Percentiles rank a stretch among this genome's conserved stretches.
These are phyloP conservation scores for Scutellaria minor DNA, from an alignment of 257 asterid genomes.

Conservation along the genomic window DNA sequence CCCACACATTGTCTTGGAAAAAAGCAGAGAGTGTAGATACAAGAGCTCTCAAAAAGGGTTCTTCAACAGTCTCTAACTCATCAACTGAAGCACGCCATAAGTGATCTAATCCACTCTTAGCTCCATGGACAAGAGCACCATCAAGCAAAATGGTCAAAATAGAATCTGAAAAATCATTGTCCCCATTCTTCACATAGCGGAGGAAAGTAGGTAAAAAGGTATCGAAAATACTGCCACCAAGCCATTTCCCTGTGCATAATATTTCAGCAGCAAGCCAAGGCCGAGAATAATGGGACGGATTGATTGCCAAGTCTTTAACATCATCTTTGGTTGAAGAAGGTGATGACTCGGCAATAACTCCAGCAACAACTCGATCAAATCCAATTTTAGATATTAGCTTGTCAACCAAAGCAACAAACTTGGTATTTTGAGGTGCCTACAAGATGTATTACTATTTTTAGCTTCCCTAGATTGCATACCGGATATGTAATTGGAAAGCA, in stretches of 20 bases:
- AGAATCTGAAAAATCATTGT: conserved; percentile 60
- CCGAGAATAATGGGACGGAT: conserved; percentile 61
- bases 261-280: conserved; percentile 99
- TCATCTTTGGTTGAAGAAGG: conserved; percentile 51
- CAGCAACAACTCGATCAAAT: conserved; percentile 69
- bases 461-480: conserved; percentile 28
- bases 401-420: conserved; percentile 69
- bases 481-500: conserved; percentile 4
- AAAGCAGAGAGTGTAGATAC: conserved; percentile 56
- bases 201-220: conserved; percentile 72
- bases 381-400: conserved; percentile 72
- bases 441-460: conserved; percentile 35
- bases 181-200: conserved; percentile 54
- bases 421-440: conserved; percentile 64
- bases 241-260: conserved; percentile 96
- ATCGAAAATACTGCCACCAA: conserved; percentile 71
- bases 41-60: conserved; percentile 87
- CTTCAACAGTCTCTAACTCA: conserved; percentile 66
- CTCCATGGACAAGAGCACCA: conserved; percentile 87
- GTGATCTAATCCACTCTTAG: conserved; percentile 53
- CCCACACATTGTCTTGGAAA: conserved; percentile 69
- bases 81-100: conserved; percentile 62
- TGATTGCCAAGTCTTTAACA: conserved; percentile 37
- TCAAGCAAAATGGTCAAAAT: conserved; percentile 73
- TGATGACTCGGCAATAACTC: conserved; percentile 46